Evolutionary conservation across 2,329 filamentous ascomycete species (phyloP), one percentile per base, ranked within the genome.

Genomic region (Cladosporium sp.): DNA sequence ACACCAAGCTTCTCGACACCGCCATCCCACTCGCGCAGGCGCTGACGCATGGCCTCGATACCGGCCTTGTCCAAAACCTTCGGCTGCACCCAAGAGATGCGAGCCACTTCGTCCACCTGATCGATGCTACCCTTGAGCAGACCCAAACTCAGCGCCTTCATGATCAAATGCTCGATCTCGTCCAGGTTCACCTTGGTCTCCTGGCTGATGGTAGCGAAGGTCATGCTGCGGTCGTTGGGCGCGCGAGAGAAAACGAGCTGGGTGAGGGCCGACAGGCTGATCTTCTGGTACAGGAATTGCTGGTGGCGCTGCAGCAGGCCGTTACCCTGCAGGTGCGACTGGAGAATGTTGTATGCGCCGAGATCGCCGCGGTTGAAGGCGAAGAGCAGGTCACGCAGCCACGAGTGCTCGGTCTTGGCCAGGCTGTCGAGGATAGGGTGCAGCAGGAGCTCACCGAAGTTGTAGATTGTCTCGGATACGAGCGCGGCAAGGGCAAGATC

Each of bases 11-110:
- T 86, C 70, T 97, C 96, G 59, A 98, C 92, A 68, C 90, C 95
- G 46, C 86, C 84, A 69, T 96, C 91, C 93, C 93, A 98, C 65
- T 98, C 92, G 68, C 86, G 85, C 66, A 98, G 74, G 63, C 93
- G 79, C 66, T 83, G 79, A 64, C 89, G 83, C 92, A 98, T 96
- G 65, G 85, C 88, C 65, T 87, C 88, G 63, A 98, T 95, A 77
- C 97, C 93, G 72, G 83, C 84, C 83, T 91, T 89, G 70, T 97
- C 93, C 61, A 98, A 75, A 32, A 98, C 91, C 80, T 97, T 97
- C 18, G 93, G 93, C 75, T 98, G 93, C 54, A 98, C 93, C 93
- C 93, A 98, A 65, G 92, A 92, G 72, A 98, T 96, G 68, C 91
- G 84, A 41, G 93, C 93, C 61, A 97, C 84, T 72, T 91, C 86